Evolutionary conservation across 176 grass and related monocot species (phyloP).

Genomic region (Zoysia japonica): DNA sequence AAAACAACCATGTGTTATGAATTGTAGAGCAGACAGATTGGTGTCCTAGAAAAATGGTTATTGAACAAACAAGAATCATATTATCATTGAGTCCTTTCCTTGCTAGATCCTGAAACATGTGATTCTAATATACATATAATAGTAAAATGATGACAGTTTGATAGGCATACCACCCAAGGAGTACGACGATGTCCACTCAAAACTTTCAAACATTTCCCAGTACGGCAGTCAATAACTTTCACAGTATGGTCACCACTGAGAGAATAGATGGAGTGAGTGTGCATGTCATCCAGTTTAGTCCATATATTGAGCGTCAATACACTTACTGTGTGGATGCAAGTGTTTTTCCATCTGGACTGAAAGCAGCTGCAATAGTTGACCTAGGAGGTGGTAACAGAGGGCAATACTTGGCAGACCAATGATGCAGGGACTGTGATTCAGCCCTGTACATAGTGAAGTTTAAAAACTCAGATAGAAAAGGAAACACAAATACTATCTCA

Average conservation of each 20-base stretch:
- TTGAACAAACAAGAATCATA: not conserved
- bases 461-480: constrained; percentile 9
- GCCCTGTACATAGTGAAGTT: constrained; percentile 54
- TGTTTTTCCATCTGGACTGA: constrained; percentile 86
- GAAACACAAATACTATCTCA: not conserved
- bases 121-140: not conserved
- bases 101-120: constrained; percentile 24
- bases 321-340: constrained; percentile 82
- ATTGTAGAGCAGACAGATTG: not conserved
- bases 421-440: constrained; percentile 74
- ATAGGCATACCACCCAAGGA: constrained; percentile 77
- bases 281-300: too few species aligned
- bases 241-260: constrained; percentile 87
- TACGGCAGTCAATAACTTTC: constrained; percentile 89
- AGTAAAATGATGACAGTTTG: too few species aligned
- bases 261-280: not conserved
- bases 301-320: too few species aligned
- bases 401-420: constrained; percentile 80
- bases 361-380: constrained; percentile 96
- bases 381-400: constrained; percentile 79
- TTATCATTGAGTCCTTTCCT: not conserved
- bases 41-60: not conserved
- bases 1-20: constrained; percentile 5
- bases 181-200: constrained; percentile 79
- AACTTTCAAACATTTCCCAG: constrained; percentile 78